Evolutionary conservation across 2,329 filamentous ascomycete genomes (phyloP), one percentile per base, ranked within the genome.

Genomic region (Coniochaeta sp.): DNA sequence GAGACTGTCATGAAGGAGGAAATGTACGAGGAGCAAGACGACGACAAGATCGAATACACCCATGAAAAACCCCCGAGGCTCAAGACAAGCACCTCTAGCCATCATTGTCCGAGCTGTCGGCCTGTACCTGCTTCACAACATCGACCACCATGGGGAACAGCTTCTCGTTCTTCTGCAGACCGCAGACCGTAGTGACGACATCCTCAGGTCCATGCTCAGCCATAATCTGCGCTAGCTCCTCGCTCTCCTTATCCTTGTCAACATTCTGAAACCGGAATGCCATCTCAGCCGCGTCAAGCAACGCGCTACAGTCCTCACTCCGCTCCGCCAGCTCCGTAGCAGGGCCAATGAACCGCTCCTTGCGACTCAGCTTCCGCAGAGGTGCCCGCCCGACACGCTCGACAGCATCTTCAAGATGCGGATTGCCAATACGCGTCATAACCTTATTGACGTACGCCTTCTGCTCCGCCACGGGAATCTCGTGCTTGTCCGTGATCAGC

Each of bases 351-450:
- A 99, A 96, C 42, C 94, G 91, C 75, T 99, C 94, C 75, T 95
- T 94, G 70, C 91, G 88, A 58, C 86, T 86, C 31, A 99, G 81
- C 79, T 99, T 99, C 67, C 94, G 87, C 55, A 99, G 77, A 16
- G 94, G 94, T 16, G 91, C 92, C 66, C 94, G 91, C 52, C 92
- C 94, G 58, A 99, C 94, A 69, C 94, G 91, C 76, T 95, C 90
- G 31, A 96, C 91, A 12, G 86, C 86, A 70, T 99, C 92, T 71
- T 95, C 89, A 53, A 96, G 79, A 60, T 91, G 85, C 13, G 90
- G 91, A 77, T 97, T 97, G 69, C 89, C 89, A 69, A 97, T 96
- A 63, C 92, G 89, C 62, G 79, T 81, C 67, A 99, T 83, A 72
- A 99, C 99, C 73, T 89, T 91, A 64, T 94, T 80, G 55, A 96